These are phyloP conservation scores for Geotrichum histeridarum DNA, from an alignment of 1,139 yeast species.

Conservation along the genomic window DNA sequence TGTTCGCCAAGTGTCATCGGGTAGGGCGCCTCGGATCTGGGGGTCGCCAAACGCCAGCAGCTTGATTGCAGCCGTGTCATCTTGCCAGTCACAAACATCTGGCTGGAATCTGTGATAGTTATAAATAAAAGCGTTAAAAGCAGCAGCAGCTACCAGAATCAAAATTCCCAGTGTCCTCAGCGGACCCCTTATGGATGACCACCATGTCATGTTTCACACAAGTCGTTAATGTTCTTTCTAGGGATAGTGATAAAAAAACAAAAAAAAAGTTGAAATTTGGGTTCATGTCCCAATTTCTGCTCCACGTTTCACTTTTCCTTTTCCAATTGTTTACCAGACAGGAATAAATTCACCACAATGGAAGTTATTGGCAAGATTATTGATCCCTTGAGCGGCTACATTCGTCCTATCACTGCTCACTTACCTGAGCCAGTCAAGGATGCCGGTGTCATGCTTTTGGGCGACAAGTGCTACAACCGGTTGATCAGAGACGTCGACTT, in stretches of 20 bases:
- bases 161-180: conserved; percentile 24
- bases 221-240: neutral
- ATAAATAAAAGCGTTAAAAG: conserved; percentile 57
- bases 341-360: conserved; percentile 20
- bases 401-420: conserved; percentile 26
- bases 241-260: neutral
- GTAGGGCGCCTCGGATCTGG: conserved; percentile 85
- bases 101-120: conserved; percentile 51
- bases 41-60: conserved; percentile 87
- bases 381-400: conserved; percentile 24
- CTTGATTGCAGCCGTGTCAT: conserved; percentile 24
- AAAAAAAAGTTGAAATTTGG: neutral
- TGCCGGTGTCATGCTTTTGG: conserved; percentile 24
- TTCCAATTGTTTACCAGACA: neutral
- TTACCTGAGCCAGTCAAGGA: conserved; percentile 28
- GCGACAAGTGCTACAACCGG: conserved; percentile 26
- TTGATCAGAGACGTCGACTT: conserved; percentile 30
- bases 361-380: conserved; percentile 25
- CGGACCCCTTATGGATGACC: neutral
- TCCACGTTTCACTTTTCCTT: conserved; percentile 1
- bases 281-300: neutral
- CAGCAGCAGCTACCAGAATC: conserved; percentile 39
- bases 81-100: conserved; percentile 31
- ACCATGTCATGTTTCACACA: neutral
- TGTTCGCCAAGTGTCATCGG: conserved; percentile 63